phyloP scores from a whole-genome alignment of 2,329 filamentous ascomycete species.

The Aspergillus phoenicis region DNA sequence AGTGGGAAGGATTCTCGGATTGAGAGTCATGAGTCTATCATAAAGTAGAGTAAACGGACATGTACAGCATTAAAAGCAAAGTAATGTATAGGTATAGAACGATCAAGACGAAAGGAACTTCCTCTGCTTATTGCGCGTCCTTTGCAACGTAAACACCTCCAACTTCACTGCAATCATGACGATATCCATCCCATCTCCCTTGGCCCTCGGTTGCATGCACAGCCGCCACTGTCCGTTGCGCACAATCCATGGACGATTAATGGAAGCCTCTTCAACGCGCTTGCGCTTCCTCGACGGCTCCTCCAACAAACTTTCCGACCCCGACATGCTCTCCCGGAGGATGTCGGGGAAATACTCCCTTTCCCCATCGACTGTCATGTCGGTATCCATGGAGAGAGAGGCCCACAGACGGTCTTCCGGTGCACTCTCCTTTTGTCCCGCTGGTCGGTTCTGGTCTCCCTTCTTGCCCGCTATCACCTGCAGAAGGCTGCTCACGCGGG shows the following conservation, averaged over 20 bases:
- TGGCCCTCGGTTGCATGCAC: constrained; percentile 59
- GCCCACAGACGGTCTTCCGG: constrained; percentile 66
- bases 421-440: constrained; percentile 46
- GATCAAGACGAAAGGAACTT: constrained; percentile 57
- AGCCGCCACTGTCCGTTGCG: constrained; percentile 72
- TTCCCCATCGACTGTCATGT: constrained; percentile 46
- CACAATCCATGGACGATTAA: constrained; percentile 59
- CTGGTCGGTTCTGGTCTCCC: constrained; percentile 38
- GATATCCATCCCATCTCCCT: constrained; percentile 62
- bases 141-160: constrained; percentile 69
- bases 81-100: background rate
- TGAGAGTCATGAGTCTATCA: constrained; percentile 13
- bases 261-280: constrained; percentile 15
- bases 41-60: background rate
- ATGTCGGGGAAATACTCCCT: constrained; percentile 17
- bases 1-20: constrained; percentile 50
- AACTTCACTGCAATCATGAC: constrained; percentile 75
- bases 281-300: constrained; percentile 21
- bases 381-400: constrained; percentile 56
- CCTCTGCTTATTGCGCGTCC: constrained; percentile 65
- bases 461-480: constrained; percentile 82
- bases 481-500: constrained; percentile 71
- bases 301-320: background rate
- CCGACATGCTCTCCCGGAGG: constrained; percentile 15
- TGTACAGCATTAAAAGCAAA: constrained; percentile 5